Conservation (phyloP, 495 filamentous ascomycete species). For the Lepidopterella palustris region DNA sequence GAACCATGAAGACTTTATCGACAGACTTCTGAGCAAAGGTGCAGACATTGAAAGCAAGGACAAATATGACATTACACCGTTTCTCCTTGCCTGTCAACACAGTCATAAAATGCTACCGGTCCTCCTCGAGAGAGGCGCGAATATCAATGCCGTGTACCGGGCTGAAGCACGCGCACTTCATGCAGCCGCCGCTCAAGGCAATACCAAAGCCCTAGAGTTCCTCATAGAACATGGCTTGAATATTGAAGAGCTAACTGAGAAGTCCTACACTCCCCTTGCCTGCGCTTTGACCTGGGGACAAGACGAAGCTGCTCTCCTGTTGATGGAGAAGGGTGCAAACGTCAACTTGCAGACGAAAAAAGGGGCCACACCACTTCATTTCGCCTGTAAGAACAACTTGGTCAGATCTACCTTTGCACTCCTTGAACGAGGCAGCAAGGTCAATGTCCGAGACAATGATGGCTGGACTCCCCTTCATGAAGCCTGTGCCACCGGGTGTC, state of each 20-base stretch:
- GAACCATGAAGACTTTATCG: conserved; percentile 4
- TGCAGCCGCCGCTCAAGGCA: conserved; percentile 16
- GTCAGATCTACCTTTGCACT: neutral
- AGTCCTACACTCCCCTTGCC: conserved; percentile 13
- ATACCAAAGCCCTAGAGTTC: conserved; percentile 5
- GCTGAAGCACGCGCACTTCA: conserved; percentile 9
- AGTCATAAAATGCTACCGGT: conserved; percentile 10
- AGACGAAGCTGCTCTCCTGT: conserved; percentile 3
- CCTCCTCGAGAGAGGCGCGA: conserved; percentile 8
- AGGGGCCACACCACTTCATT: conserved; percentile 11
- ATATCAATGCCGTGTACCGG: conserved; percentile 13
- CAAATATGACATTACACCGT: conserved; percentile 7
- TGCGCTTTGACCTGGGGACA: conserved; percentile 16
- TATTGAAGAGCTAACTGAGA: conserved; percentile 10
- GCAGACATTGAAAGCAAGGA: conserved; percentile 10
- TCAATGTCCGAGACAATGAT: neutral
- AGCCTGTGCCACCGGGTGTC: conserved; percentile 10
- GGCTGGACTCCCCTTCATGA: conserved; percentile 4
- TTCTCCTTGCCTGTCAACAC: conserved; percentile 11
- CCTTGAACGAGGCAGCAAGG: neutral
- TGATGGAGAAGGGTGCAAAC: conserved; percentile 9
- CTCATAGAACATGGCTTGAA: conserved; percentile 4
- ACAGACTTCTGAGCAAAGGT: conserved; percentile 6
- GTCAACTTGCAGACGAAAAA: conserved; percentile 7
- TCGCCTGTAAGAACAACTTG: conserved; percentile 10